Base-by-base conservation (phyloP, 75 land plant species). In the Isoetes taiwanensis region DNA sequence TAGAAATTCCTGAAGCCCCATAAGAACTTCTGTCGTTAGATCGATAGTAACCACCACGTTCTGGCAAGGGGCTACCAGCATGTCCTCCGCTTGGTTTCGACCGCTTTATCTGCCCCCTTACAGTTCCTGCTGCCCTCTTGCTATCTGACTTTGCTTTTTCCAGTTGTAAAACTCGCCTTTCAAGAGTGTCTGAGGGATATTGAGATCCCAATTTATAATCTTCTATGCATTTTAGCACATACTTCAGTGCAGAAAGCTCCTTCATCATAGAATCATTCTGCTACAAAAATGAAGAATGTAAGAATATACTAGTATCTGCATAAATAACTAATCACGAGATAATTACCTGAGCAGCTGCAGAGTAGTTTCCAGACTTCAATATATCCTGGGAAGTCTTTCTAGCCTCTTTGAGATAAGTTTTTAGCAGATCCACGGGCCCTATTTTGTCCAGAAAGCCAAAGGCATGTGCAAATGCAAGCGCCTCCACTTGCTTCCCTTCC, bases 331-430 rank as follows among this genome's bases (percentile, higher is more conserved):
- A n/a, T n/a, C n/a, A n/a, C n/a, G n/a, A n/a, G n/a, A n/a, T n/a
- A n/a, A n/a, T n/a, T n/a, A 58, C 61, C 61, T 17, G 61, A 23
- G 28, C 21, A 23, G 28, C 19, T 8, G 1, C 56, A 1, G n/a
- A 26, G n/a, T n/a, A n/a, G n/a, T n/a, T n/a, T 34, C 56, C 71
- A 28, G 28, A 57, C 34, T 46, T 66, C 26, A 70, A 16, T 20
- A 70, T 34, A 1, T 56, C 42, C 38, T 66, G 61, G 23, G 61
- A 66, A 57, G 71, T 73, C 58, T 58, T 58, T 16, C 38, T 11
- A 12, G 14, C 0, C 11, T 48, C 58, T 46, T 52, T 34, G 16
- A 58, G 14, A 23, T 46, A 58, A 9, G 58, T 14, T 39, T 43
- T 58, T 23, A 58, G 24, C 28, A 58, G 38, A 34, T 21, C 17